Base-by-base conservation (phyloP, 495 filamentous ascomycete species). In the Aspergillus sparsus region DNA sequence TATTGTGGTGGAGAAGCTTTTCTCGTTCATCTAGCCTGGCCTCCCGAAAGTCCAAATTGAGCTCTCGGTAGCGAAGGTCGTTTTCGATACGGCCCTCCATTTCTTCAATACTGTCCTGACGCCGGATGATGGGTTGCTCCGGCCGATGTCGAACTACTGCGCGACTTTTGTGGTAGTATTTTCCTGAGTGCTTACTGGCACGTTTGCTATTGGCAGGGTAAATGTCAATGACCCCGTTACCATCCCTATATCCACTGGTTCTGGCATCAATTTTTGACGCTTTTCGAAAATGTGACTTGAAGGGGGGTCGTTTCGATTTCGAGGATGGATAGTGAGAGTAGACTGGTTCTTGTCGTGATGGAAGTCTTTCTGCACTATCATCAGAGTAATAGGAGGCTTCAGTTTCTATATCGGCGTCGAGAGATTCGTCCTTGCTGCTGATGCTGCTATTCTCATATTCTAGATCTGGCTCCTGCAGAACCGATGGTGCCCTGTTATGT, bases 61-160 rank as follows among this genome's bases (percentile, higher is more conserved):
- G 64, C 47, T 75, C 65, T 46, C 66, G 71, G 37, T 58, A 69
- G 6, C 74, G 68, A 16, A 70, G 53, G 9, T 74, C 72, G 52
- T 71, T 63, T 4, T 58, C 56, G 12, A 45, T 41, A 18, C 62
- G 59, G 7, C 44, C 39, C 16, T 56, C 65, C 51, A 66, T 39
- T 31, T 57, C 58, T n/a, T 63, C 61, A 34, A 54, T 33, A 18
- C 62, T 59, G 35, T 46, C 52, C 37, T 58, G 53, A 13, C 44
- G 55, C 13, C 66, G 67, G 41, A 66, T 61, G 50, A 66, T 57
- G 16, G 63, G 67, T n/a, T 63, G 67, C 36, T 57, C 55, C 31
- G 54, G 51, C 57, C 57, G 35, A 31, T 44, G 64, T 53, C 57
- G 57, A 32, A 53, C 12, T 13, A 55, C 34, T 49, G 60, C 65